phyloP scores from a whole-genome alignment of 164 flowering plant genomes.

The Santalum album region DNA sequence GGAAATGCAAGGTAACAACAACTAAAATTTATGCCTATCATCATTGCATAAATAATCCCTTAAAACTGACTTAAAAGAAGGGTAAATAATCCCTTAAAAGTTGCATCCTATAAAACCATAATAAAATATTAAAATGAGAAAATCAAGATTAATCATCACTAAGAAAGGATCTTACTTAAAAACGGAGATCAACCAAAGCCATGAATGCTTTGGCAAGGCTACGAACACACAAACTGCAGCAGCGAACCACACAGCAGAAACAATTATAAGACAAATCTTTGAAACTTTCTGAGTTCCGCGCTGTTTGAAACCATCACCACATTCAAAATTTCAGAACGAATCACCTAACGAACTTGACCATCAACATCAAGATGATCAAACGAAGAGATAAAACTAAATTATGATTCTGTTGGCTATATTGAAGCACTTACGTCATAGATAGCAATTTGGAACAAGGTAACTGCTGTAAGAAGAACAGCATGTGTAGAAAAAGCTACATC shows the following conservation, averaged over 20 bases:
- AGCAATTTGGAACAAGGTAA: constrained; percentile 61
- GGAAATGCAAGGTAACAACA: too few relatives aligned
- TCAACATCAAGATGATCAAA: neutral
- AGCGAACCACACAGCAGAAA: neutral
- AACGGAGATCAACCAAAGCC: neutral
- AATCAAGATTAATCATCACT: too few relatives aligned
- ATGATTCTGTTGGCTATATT: too few relatives aligned
- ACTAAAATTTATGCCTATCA: too few relatives aligned
- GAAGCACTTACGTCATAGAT: constrained; percentile 62
- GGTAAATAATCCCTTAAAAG: too few relatives aligned
- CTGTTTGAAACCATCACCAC: neutral
- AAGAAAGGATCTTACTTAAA: neutral
- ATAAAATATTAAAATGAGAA: too few relatives aligned
- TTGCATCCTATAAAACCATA: too few relatives aligned
- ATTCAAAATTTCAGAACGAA: neutral
- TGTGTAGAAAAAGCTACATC: constrained; percentile 90
- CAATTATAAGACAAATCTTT: neutral
- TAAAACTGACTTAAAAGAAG: too few relatives aligned
- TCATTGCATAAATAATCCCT: too few relatives aligned
- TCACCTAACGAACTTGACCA: neutral
- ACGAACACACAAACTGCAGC: neutral
- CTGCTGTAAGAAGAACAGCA: constrained; percentile 70
- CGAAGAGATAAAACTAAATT: neutral
- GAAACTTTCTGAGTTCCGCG: neutral
- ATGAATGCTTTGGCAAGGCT: neutral